phyloP scores from a whole-genome alignment of 2,329 filamentous ascomycete genomes.

The Pseudogymnoascus sp. region DNA sequence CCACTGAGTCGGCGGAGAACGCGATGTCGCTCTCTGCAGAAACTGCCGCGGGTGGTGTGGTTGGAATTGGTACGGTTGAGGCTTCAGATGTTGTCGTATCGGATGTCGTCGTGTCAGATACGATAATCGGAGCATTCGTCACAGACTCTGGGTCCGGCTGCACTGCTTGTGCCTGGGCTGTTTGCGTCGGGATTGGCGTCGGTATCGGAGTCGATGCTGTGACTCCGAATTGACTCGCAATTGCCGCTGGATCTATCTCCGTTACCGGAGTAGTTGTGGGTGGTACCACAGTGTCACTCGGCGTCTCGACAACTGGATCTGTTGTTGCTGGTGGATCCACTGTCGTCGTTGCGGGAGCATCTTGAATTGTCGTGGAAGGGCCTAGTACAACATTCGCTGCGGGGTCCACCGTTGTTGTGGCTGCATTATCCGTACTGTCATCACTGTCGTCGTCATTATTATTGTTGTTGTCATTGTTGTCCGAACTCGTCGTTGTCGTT shows the following conservation, averaged over 20 bases:
- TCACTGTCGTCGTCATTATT: slow-evolving; percentile 1
- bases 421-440: neutral
- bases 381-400: slow-evolving; percentile 6
- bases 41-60: neutral
- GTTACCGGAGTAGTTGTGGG: neutral
- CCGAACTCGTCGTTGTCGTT: slow-evolving; percentile 13
- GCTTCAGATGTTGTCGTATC: slow-evolving; percentile 17
- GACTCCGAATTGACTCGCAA: neutral
- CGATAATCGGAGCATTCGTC: neutral
- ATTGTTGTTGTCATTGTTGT: slow-evolving; percentile 12
- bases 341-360: slow-evolving; percentile 14
- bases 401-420: neutral
- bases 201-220: neutral
- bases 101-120: slow-evolving; percentile 18
- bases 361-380: slow-evolving; percentile 11
- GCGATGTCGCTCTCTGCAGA: neutral
- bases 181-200: neutral
- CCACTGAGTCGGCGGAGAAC: neutral
- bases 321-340: slow-evolving; percentile 14
- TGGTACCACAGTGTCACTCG: neutral
- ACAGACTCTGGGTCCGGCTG: neutral
- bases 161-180: neutral
- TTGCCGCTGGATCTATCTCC: neutral
- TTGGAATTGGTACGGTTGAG: slow-evolving; percentile 19
- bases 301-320: slow-evolving; percentile 8